phyloP scores from a whole-genome alignment of 805 yeast species.

The Lachancea lanzarotensis region DNA sequence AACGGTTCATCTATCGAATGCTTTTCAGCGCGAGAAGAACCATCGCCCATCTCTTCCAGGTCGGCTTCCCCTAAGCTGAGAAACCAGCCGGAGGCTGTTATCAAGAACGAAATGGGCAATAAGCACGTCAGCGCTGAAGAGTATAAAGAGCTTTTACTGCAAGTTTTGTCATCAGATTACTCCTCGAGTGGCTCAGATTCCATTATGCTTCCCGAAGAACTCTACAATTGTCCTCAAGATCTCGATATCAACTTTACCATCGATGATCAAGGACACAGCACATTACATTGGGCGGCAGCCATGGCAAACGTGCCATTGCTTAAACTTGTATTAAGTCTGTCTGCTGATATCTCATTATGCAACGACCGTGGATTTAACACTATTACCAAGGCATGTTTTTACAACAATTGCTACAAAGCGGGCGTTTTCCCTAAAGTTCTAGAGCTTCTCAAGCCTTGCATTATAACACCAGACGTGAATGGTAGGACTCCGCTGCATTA shows the following conservation, averaged over 20 bases:
- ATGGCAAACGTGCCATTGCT: conserved; percentile 62
- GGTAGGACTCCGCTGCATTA: conserved; percentile 74
- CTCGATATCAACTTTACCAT: conserved; percentile 61
- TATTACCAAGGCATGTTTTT: conserved; percentile 59
- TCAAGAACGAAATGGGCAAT: conserved; percentile 6
- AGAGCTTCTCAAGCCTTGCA: conserved; percentile 55
- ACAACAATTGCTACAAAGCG: conserved; percentile 65
- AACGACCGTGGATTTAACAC: conserved; percentile 61
- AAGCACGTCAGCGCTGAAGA: conserved; percentile 16
- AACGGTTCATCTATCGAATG: conserved; percentile 21
- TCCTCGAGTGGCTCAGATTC: conserved; percentile 23
- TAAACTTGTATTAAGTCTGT: conserved; percentile 47
- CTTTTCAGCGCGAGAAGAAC: conserved; percentile 21
- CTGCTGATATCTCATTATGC: conserved; percentile 52
- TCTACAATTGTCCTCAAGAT: conserved; percentile 53
- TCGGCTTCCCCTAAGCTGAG: conserved; percentile 15
- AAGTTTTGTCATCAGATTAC: conserved; percentile 29
- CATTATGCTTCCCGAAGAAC: conserved; percentile 30
- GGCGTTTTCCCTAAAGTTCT: conserved; percentile 52
- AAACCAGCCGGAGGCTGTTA: conserved; percentile 13
- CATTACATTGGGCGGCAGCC: conserved; percentile 82
- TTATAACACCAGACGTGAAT: conserved; percentile 63
- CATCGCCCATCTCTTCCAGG: conserved; percentile 23
- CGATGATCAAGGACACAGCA: conserved; percentile 76
- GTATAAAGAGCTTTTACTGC: conserved; percentile 28